Evolutionary conservation across 441 rosid species (phyloP), one percentile per base, ranked within the genome.

Genomic region (Pelargonium fulgidum): DNA sequence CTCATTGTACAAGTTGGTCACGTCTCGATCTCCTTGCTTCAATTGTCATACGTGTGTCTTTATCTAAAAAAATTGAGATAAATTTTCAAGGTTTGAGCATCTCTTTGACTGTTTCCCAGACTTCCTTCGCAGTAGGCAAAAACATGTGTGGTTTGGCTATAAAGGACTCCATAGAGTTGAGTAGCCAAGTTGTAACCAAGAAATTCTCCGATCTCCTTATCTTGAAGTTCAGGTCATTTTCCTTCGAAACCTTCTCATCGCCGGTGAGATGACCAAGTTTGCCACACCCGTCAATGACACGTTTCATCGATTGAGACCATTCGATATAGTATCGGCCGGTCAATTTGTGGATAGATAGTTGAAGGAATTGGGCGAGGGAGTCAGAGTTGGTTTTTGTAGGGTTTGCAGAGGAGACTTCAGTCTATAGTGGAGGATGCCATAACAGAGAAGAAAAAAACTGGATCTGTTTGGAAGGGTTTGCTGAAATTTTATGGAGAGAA

Each of bases 11-110:
- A 66, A 75, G 6, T 12, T n/a, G 0, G 36, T 74, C 2, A 70
- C 68, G 0, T 62, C 68, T 1, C 16, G 26, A 0, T 75, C 67
- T 10, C 58, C 70, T 65, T 65, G 67, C 39, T 29, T 48, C 39
- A 56, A 61, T 67, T 44, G 14, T 64, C 67, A 66, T 1, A 75
- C 5, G 10, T 12, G 9, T 0, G 68, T 36, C 2, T 72, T 69
- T 0, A 69, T 1, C 26, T 72, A 58, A 47, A 72, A 72, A 13
- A 75, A 22, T 22, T 70, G 56, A 0, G 68, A 70, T 1, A 16
- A 70, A 36, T 75, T 66, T 24, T 75, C 66, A 0, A 39, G 8
- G 11, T 66, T 42, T 1, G 17, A 75, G 12, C 0, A 48, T 66
- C 3, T 62, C 71, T 10, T 29, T 1, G 6, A 63, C 17, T 0